Base-by-base conservation (phyloP, 257 asterid genomes). In the Nicotiana attenuata region DNA sequence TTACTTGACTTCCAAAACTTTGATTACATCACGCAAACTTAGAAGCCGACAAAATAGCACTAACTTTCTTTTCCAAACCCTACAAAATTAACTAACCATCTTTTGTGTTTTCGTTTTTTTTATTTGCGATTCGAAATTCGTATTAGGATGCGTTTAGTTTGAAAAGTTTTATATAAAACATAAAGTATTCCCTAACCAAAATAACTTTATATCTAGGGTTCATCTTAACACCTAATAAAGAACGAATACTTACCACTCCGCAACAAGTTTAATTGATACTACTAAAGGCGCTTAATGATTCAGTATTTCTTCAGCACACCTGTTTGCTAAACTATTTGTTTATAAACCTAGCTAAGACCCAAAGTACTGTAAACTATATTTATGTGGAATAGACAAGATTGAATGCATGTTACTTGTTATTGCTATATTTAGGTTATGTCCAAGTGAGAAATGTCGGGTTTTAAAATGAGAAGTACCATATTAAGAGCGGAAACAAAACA, bases 11-110 rank as follows among this genome's bases (percentile, higher is more conserved):
- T 83, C 68, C 78, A 84, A 77, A 38, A 11, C 15, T 50, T 63
- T 76, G 65, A 55, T 81, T 24, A 66, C 82, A 81, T 76, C 82
- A 76, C 28, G 28, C 80, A 8, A 53, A 10, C 57, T n/a, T 80
- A n/a, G 7, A 3, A 80, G 16, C 31, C 33, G 87, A 84, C 87
- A 75, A 84, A 80, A 80, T 41, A 26, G 35, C 53, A 61, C 28
- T 10, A 52, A 73, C 86, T 69, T 50, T 65, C 15, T 50, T 73
- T 71, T 10, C 15, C 35, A 83, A 10, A 57, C 7, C 26, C 16
- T 9, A 50, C 14, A 61, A 24, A 19, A 20, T 71, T 55, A 33
- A 59, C 45, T 55, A 50, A 7, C 79, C 77, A 41, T 41, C 3
- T 41, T 41, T 38, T 8, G 9, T 41, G 11, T 41, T 41, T 41